These are phyloP conservation scores for Wallacemonas rigidus DNA, from an alignment of 208 protist species.

Conservation along the genomic window DNA sequence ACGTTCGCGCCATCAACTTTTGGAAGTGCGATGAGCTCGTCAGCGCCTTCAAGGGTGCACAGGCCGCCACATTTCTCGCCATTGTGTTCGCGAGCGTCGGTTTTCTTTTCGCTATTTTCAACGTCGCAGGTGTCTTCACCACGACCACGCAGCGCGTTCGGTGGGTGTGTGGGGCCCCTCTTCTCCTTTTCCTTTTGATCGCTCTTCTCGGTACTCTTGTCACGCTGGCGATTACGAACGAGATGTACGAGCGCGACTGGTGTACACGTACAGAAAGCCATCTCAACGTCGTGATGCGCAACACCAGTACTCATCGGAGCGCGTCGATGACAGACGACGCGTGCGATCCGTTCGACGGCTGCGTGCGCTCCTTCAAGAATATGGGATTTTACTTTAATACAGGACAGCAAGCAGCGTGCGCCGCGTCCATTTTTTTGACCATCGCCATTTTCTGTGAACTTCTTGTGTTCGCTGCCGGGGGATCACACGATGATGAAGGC, in stretches of 20 bases:
- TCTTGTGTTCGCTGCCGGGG: slow-evolving; percentile 7
- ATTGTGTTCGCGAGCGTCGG: slow-evolving; percentile 7
- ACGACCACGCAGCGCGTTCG: slow-evolving; percentile 16
- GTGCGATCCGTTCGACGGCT: slow-evolving; percentile 36
- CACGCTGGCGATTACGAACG: slow-evolving; percentile 13
- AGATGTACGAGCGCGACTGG: slow-evolving; percentile 33
- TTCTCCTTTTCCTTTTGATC: slow-evolving; percentile 19
- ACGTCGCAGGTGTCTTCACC: slow-evolving; percentile 22
- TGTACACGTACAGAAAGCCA: neutral
- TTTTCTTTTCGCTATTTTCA: slow-evolving; percentile 24
- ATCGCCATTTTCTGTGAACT: slow-evolving; percentile 5
- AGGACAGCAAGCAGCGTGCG: slow-evolving; percentile 16
- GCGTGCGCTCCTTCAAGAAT: slow-evolving; percentile 27
- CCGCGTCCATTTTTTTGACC: slow-evolving; percentile 3
- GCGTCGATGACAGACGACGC: neutral
- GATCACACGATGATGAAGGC: neutral
- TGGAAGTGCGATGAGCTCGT: slow-evolving; percentile 24
- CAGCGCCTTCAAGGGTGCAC: slow-evolving; percentile 24
- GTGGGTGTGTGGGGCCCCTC: slow-evolving; percentile 20
- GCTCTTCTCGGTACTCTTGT: slow-evolving; percentile 5
- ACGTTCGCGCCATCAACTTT: slow-evolving; percentile 19
- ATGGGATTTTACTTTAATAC: slow-evolving; percentile 33
- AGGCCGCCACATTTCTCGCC: slow-evolving; percentile 20
- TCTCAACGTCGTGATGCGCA: neutral
- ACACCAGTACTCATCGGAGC: neutral